Conservation (phyloP, 106 monocot species). For the Phalaenopsis equestris region DNA sequence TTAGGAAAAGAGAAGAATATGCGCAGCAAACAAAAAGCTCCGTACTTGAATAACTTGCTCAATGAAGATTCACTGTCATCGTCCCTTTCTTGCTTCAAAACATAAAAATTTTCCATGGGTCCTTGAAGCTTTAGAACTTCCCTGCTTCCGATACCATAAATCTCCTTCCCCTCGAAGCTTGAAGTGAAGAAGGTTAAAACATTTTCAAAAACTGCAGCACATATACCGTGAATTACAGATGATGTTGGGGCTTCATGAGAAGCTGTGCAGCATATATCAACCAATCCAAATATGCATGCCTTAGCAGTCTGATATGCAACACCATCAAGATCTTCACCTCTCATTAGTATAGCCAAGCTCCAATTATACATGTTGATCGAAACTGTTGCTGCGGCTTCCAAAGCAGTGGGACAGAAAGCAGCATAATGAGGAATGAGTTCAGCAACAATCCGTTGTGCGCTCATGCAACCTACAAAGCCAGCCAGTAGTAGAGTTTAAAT, state of each 20-base stretch:
- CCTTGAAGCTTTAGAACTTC: constrained; percentile 53
- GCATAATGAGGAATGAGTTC: constrained; percentile 91
- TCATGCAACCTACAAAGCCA: constrained; percentile 62
- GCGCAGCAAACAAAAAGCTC: constrained; percentile 53
- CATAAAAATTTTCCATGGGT: constrained; percentile 43
- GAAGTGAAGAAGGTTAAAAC: constrained; percentile 75
- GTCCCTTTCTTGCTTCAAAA: constrained; percentile 45
- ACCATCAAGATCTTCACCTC: constrained; percentile 72
- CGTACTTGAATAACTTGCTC: constrained; percentile 56
- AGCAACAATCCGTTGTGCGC: constrained; percentile 77
- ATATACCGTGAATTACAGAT: constrained; percentile 70
- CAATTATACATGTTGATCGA: constrained; percentile 89
- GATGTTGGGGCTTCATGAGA: constrained; percentile 71
- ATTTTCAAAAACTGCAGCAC: constrained; percentile 60
- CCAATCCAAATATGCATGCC: constrained; percentile 78
- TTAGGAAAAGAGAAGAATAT: constrained; percentile 70
- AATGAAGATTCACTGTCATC: constrained; percentile 26
- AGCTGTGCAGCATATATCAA: constrained; percentile 81
- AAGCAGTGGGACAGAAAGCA: constrained; percentile 79
- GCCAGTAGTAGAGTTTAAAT: neutral
- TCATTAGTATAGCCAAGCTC: constrained; percentile 60
- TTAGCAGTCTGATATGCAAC: constrained; percentile 82
- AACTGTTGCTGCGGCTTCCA: constrained; percentile 80
- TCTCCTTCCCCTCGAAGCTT: constrained; percentile 59
- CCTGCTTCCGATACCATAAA: constrained; percentile 36